Conservation (phyloP, 2,329 filamentous ascomycete species). For the Dichotomopilus funicola region DNA sequence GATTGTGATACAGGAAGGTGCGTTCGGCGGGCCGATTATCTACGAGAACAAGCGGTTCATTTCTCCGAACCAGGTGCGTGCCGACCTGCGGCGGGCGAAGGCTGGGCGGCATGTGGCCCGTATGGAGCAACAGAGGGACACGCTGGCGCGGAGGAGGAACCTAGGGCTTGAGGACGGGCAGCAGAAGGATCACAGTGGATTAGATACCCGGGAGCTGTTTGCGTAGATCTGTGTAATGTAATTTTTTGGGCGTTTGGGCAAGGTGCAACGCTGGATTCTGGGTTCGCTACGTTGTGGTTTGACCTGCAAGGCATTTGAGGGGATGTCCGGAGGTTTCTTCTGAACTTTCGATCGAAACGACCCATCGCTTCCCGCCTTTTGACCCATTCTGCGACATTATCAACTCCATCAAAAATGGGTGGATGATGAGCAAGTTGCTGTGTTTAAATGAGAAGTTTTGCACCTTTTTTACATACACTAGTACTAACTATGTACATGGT, state of each 20-base stretch:
- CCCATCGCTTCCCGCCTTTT: too few species aligned
- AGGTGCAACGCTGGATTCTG: background rate
- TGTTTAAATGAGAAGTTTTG: too few species aligned
- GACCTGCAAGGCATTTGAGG: too few species aligned
- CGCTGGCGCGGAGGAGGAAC: conserved; percentile 65
- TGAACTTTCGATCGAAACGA: too few species aligned
- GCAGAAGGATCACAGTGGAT: conserved; percentile 56
- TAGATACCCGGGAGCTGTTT: conserved; percentile 54
- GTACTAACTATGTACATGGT: too few species aligned
- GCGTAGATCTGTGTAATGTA: conserved; percentile 19
- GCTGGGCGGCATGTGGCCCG: conserved; percentile 72
- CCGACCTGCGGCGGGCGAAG: conserved; percentile 70
- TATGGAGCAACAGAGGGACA: conserved; percentile 66
- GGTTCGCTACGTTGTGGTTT: too few species aligned
- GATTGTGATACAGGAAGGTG: conserved; percentile 90
- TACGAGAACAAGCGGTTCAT: conserved; percentile 98
- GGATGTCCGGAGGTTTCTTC: too few species aligned
- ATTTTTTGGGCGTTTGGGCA: conserved; percentile 2
- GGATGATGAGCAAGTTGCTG: too few species aligned
- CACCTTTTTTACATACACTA: too few species aligned
- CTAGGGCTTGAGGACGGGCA: conserved; percentile 66
- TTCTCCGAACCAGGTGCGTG: conserved; percentile 86
- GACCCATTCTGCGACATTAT: too few species aligned
- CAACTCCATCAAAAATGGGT: too few species aligned
- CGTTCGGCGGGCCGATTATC: conserved; percentile 91